phyloP scores from a whole-genome alignment of 1,284 basidiomycete species.

The Coniferiporia weirii region DNA sequence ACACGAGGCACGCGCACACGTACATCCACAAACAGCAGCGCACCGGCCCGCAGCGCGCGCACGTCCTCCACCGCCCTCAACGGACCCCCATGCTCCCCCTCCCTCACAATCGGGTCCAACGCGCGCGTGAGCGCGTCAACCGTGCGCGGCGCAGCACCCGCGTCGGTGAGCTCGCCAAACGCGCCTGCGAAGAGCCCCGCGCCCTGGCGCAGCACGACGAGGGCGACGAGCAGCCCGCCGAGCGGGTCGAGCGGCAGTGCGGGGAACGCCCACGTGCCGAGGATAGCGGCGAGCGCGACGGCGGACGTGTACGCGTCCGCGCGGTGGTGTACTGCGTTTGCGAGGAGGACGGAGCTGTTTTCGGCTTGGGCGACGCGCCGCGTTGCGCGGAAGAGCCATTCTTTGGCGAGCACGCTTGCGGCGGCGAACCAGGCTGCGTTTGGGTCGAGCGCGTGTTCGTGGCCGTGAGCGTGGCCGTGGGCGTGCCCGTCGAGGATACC shows the following conservation, averaged over 20 bases:
- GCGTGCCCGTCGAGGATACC: slow-evolving; percentile 40
- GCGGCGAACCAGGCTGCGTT: slow-evolving; percentile 97
- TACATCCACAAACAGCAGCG: slow-evolving; percentile 69
- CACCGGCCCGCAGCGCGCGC: slow-evolving; percentile 75
- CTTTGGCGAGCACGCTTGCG: slow-evolving; percentile 77
- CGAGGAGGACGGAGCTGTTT: slow-evolving; percentile 83
- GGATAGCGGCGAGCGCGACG: slow-evolving; percentile 85
- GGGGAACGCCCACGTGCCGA: slow-evolving; percentile 81
- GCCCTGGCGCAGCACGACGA: slow-evolving; percentile 89
- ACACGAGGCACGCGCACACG: slow-evolving; percentile 60
- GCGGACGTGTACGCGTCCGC: slow-evolving; percentile 89
- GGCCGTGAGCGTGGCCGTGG: slow-evolving; percentile 51
- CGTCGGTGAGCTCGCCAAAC: slow-evolving; percentile 82
- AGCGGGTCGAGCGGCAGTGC: slow-evolving; percentile 90
- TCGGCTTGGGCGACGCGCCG: slow-evolving; percentile 87
- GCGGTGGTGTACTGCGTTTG: slow-evolving; percentile 92
- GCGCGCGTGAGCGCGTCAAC: slow-evolving; percentile 47
- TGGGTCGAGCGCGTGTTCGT: slow-evolving; percentile 63
- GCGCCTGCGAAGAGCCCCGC: slow-evolving; percentile 65
- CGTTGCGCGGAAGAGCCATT: slow-evolving; percentile 88
- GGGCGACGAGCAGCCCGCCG: slow-evolving; percentile 85
- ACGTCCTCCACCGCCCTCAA: slow-evolving; percentile 46
- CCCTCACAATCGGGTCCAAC: slow-evolving; percentile 48
- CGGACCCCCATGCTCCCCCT: slow-evolving; percentile 3
- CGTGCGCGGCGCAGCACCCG: slow-evolving; percentile 63